Conservation (phyloP, 352 stramenopile species). For the Phytophthora sp. region DNA sequence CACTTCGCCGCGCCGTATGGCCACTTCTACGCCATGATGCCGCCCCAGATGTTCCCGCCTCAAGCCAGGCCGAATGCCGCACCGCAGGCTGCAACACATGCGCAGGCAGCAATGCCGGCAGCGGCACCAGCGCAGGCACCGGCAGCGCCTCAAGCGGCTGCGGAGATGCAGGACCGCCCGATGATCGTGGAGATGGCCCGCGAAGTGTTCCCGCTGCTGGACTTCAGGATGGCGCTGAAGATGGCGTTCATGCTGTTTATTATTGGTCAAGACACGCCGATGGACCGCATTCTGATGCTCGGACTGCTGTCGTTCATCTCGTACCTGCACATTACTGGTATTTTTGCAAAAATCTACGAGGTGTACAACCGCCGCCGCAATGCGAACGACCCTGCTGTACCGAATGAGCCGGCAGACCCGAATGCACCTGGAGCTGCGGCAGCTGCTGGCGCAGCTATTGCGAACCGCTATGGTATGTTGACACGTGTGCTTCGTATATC, state of each 20-base stretch:
- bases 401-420: constrained; percentile 15
- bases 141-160: constrained; percentile 16
- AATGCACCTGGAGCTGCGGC: constrained; percentile 27
- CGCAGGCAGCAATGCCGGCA: constrained; percentile 9
- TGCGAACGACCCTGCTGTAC: constrained; percentile 22
- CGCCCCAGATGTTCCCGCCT: constrained; percentile 34
- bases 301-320: constrained; percentile 73
- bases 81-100: background rate
- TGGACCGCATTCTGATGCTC: constrained; percentile 78
- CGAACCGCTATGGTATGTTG: constrained; percentile 36
- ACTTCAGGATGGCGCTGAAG: constrained; percentile 81
- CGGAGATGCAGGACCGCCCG: constrained; percentile 14
- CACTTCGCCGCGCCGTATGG: constrained; percentile 36
- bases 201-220: constrained; percentile 67
- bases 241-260: constrained; percentile 92
- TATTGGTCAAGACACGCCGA: constrained; percentile 84
- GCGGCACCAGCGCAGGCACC: constrained; percentile 2
- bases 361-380: constrained; percentile 54
- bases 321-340: constrained; percentile 86
- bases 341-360: constrained; percentile 83
- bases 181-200: constrained; percentile 56
- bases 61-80: constrained; percentile 8
- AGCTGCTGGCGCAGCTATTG: constrained; percentile 20
- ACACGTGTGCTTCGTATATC: constrained; percentile 73
- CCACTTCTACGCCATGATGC: constrained; percentile 42